A percentile compares a stretch with the other conserved stretches of the same genome.
These are phyloP conservation scores for Fusarium tricinctum DNA, from an alignment of 2,329 filamentous ascomycete species.

Conservation along the genomic window DNA sequence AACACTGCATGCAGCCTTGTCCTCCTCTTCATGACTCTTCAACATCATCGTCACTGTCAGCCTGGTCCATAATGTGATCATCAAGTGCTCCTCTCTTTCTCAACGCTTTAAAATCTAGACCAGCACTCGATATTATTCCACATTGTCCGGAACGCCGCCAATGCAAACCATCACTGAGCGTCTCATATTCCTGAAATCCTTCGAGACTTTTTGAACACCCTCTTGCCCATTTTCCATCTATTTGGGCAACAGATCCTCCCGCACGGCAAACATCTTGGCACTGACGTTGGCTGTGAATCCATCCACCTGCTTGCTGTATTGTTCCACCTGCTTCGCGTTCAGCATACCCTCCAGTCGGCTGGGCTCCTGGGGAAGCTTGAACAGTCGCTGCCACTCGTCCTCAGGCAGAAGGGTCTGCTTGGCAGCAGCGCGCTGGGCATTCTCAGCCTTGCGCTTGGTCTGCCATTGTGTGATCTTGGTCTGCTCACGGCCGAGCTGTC, in stretches of 20 bases:
- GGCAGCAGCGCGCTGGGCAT: constrained; percentile 83
- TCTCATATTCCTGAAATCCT: constrained; percentile 49
- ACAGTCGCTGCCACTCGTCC: constrained; percentile 97
- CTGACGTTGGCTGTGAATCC: constrained; percentile 92
- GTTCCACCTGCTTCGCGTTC: constrained; percentile 95
- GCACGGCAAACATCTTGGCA: constrained; percentile 98
- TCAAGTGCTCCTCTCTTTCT: constrained; percentile 52
- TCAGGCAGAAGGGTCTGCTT: constrained; percentile 93
- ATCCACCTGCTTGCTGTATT: constrained; percentile 97
- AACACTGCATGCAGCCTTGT: constrained; percentile 20
- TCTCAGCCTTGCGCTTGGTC: constrained; percentile 95
- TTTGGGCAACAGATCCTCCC: constrained; percentile 76
- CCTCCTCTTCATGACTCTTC: constrained; percentile 34
- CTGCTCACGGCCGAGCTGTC: constrained; percentile 93
- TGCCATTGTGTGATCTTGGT: constrained; percentile 98
- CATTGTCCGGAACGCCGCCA: constrained; percentile 59
- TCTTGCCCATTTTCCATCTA: constrained; percentile 45
- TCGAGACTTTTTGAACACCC: constrained; percentile 47
- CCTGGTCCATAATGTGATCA: constrained; percentile 43
- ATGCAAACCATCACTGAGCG: constrained; percentile 57
- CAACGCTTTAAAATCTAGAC: constrained; percentile 54
- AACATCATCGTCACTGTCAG: constrained; percentile 37
- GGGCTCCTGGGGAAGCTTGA: constrained; percentile 97
- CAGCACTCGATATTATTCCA: constrained; percentile 57
- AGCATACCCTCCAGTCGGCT: constrained; percentile 93